Base-by-base conservation (phyloP, 1,139 yeast genomes). In the Kurtzmaniella quercitrusa region DNA sequence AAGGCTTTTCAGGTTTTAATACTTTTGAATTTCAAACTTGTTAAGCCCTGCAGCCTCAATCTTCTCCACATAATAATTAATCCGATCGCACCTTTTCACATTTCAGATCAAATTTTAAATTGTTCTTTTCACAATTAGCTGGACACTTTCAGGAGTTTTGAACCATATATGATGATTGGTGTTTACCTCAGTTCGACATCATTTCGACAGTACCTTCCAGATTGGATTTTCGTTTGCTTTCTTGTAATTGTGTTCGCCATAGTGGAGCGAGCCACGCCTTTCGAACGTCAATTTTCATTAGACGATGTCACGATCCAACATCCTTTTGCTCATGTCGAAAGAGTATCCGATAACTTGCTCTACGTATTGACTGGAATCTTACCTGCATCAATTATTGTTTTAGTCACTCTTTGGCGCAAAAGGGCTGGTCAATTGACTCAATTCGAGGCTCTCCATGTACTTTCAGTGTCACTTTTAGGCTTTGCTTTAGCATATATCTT, bases 401-500 rank as follows among this genome's bases (percentile, higher is more conserved):
- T 33, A 2, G 47, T 47, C 3, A 38, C 46, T 1, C 20, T 51
- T n/a, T 16, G 38, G 18, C 47, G 50, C 18, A 41, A 36, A 22
- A 36, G 39, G 14, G 22, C n/a, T 22, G 16, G 20, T 8, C 20
- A 37, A 21, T 22, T 42, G 14, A 22, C 43, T 12, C 39, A 40
- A 23, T 19, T 32, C 23, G 45, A 42, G 12, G 36, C 30, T 14
- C 28, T 42, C 5, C 41, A 42, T 30, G 37, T 42, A 11, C n/a
- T 42, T 11, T 33, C 38, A 11, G 28, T 40, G 3, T 72, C 84
- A 1, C 44, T 78, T 0, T 51, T 82, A 30, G 87, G 87, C 1
- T 62, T 82, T 14, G 59, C 63, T 22, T 62, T 82, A 11, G 65
- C 84, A 0, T 61, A 80, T 49, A 65, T 74, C n/a, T 60, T 42